These are phyloP conservation scores for Epichloe sp. DNA, from an alignment of 2,329 filamentous ascomycete genomes.

Conservation along the genomic window DNA sequence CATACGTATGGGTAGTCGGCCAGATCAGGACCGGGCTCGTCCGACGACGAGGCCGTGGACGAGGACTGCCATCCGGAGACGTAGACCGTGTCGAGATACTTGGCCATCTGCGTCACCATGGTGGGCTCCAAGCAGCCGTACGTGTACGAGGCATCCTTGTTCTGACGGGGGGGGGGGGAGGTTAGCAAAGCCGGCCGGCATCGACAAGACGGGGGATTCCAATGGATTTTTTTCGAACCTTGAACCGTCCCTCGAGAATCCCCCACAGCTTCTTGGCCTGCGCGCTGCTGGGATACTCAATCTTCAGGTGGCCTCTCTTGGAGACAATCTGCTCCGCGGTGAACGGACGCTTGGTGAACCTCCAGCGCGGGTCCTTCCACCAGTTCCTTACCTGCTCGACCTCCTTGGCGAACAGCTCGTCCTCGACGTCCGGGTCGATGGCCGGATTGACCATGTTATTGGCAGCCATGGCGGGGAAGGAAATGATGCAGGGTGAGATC, in stretches of 20 bases:
- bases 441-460: slow-evolving; percentile 49
- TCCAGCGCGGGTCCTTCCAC: slow-evolving; percentile 90
- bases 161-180: too few species aligned
- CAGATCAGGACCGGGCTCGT: slow-evolving; percentile 94
- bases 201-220: too few species aligned
- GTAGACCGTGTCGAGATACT: slow-evolving; percentile 96
- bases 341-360: slow-evolving; percentile 81
- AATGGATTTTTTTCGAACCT: slow-evolving; percentile 33
- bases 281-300: slow-evolving; percentile 80
- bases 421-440: slow-evolving; percentile 43
- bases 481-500: too few species aligned
- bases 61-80: slow-evolving; percentile 99
- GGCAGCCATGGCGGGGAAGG: slow-evolving; percentile 34
- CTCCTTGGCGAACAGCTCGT: slow-evolving; percentile 63
- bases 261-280: slow-evolving; percentile 92
- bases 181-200: too few species aligned
- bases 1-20: slow-evolving; percentile 89
- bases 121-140: slow-evolving; percentile 97
- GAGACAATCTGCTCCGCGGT: slow-evolving; percentile 94
- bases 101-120: slow-evolving; percentile 98
- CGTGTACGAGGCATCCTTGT: slow-evolving; percentile 74
- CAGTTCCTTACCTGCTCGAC: slow-evolving; percentile 82
- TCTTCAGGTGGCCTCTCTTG: slow-evolving; percentile 76
- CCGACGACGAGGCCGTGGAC: slow-evolving; percentile 84
- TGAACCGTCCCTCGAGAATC: slow-evolving; percentile 74